These are phyloP conservation scores for Phytophthora macrochlamydospora DNA, from an alignment of 352 stramenopile genomes.

Conservation along the genomic window DNA sequence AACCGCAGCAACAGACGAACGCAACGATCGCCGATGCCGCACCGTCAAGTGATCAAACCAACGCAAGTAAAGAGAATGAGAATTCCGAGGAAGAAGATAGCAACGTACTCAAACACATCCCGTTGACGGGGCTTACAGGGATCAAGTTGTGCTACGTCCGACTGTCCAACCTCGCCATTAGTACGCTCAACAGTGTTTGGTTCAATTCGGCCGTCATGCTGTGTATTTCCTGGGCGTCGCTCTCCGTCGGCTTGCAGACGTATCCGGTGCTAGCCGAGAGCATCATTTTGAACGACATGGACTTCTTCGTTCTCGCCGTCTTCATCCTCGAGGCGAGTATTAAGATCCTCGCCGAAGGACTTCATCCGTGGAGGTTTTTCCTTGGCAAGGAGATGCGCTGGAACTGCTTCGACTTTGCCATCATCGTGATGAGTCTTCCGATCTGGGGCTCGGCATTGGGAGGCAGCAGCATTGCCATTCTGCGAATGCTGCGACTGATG, in stretches of 20 bases:
- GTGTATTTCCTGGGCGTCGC: conserved; percentile 79
- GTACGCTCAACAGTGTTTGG: conserved; percentile 51
- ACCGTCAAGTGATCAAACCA: conserved; percentile 3
- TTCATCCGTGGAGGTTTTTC: conserved; percentile 81
- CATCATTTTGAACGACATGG: conserved; percentile 59
- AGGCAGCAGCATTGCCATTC: conserved; percentile 77
- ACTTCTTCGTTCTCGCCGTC: conserved; percentile 65
- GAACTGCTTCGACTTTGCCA: conserved; percentile 88
- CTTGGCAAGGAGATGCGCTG: conserved; percentile 71
- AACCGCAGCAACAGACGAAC: conserved; percentile 2
- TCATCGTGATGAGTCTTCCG: conserved; percentile 81
- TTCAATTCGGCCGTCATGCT: conserved; percentile 79
- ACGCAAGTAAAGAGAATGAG: neutral
- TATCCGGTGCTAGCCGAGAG: conserved; percentile 56
- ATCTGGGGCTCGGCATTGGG: conserved; percentile 70
- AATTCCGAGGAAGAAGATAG: conserved; percentile 24
- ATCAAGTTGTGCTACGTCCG: conserved; percentile 35
- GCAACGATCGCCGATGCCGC: neutral
- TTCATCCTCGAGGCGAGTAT: conserved; percentile 81
- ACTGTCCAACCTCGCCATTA: conserved; percentile 45
- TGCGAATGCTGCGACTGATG: conserved; percentile 87
- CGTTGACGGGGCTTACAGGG: conserved; percentile 44
- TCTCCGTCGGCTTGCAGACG: conserved; percentile 84
- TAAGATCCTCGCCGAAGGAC: conserved; percentile 82
- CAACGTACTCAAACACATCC: conserved; percentile 23